These are phyloP conservation scores for Kondoa subrosea DNA, from an alignment of 768 basidiomycete species.

Conservation along the genomic window DNA sequence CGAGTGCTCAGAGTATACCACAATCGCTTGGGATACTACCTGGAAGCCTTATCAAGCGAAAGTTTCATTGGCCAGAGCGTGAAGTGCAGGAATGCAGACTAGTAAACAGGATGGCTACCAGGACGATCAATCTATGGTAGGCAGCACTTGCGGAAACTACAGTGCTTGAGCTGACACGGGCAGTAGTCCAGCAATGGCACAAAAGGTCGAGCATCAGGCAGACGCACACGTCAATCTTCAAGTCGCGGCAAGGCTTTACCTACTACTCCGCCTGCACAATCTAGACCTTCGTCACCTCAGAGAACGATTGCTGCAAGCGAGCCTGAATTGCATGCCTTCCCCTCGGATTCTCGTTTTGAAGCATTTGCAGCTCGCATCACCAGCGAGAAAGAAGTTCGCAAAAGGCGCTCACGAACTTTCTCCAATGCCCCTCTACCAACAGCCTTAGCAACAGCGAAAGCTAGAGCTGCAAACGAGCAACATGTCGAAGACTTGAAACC, in stretches of 20 bases:
- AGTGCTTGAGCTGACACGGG: too few species aligned
- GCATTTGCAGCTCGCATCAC: not conserved
- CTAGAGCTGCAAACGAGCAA: not conserved
- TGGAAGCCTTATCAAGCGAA: too few species aligned
- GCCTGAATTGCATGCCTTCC: too few species aligned
- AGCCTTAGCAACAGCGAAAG: not conserved
- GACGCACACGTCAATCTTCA: not conserved
- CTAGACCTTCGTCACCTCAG: not conserved
- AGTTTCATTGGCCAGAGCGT: too few species aligned
- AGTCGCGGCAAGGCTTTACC: not conserved
- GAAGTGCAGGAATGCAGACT: too few species aligned
- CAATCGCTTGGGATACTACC: too few species aligned
- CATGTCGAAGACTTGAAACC: not conserved
- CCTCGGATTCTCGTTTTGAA: not conserved
- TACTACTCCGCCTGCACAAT: not conserved
- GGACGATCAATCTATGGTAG: too few species aligned
- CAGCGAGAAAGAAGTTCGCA: not conserved
- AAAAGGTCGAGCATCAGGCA: not conserved
- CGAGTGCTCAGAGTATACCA: too few species aligned
- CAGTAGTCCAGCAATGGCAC: not conserved
- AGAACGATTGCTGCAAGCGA: not conserved
- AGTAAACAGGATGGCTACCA: too few species aligned
- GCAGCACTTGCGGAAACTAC: too few species aligned
- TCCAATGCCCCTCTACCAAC: not conserved
- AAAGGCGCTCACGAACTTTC: not conserved